These are phyloP conservation scores for Phaeosphaeriaceae sp. DNA, from an alignment of 2,329 filamentous ascomycete species.

Conservation along the genomic window DNA sequence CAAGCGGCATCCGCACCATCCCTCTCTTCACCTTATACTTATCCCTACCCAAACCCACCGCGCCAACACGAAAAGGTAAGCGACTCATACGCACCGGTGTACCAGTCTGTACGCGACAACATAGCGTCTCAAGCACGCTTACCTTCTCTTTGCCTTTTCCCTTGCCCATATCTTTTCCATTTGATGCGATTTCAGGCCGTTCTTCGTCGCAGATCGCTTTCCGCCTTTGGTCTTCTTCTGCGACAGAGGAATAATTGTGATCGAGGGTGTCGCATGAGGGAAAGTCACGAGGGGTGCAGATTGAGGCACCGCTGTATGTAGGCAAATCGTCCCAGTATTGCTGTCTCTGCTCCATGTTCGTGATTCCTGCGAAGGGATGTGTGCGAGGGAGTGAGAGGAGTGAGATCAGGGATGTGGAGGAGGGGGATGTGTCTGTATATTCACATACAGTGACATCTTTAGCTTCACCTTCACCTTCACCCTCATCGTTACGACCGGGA, in stretches of 20 bases:
- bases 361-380: neutral
- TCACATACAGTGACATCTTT: too few relatives aligned
- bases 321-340: neutral
- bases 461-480: too few relatives aligned
- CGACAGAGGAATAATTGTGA: too few relatives aligned
- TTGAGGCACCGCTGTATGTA: neutral
- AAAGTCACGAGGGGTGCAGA: neutral
- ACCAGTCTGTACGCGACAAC: neutral
- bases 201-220: neutral
- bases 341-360: neutral
- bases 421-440: neutral
- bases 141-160: neutral
- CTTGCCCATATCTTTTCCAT: neutral
- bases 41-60: neutral
- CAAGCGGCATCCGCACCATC: neutral
- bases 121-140: neutral
- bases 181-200: neutral
- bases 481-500: too few relatives aligned
- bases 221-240: neutral
- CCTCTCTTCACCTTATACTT: neutral
- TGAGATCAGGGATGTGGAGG: neutral
- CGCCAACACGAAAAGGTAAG: neutral
- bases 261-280: too few relatives aligned
- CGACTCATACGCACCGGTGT: neutral
- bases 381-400: neutral